phyloP scores from a whole-genome alignment of 2,329 filamentous ascomycete genomes.

The Cladosporium cucumerinum region DNA sequence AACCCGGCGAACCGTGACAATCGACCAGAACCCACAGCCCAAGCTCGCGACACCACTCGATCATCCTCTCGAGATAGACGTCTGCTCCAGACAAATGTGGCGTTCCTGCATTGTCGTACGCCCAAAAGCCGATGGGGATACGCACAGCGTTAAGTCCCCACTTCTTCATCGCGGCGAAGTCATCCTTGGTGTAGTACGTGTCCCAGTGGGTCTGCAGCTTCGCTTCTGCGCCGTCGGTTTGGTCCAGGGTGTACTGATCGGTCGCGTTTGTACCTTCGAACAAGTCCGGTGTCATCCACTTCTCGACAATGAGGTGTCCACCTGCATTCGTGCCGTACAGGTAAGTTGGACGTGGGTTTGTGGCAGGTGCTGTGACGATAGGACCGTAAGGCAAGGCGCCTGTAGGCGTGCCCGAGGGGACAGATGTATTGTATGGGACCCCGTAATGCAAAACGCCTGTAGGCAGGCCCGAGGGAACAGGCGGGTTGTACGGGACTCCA shows the following conservation, averaged over 20 bases:
- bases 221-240: conserved; percentile 29
- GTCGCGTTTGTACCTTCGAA: conserved; percentile 35
- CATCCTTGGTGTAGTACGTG: conserved; percentile 39
- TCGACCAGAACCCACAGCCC: conserved; percentile 51
- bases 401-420: not conserved
- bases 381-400: not conserved
- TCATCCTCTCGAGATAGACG: conserved; percentile 45
- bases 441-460: not conserved
- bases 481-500: not conserved
- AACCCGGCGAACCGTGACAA: conserved; percentile 49
- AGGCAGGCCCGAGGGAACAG: not conserved
- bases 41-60: conserved; percentile 47
- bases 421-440: not conserved
- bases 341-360: not conserved
- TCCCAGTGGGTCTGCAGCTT: conserved; percentile 37
- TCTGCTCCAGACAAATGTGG: conserved; percentile 48
- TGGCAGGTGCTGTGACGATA: not conserved
- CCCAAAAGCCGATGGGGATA: conserved; percentile 55
- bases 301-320: conserved; percentile 38
- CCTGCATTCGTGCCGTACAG: conserved; percentile 38
- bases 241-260: conserved; percentile 42
- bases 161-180: conserved; percentile 41
- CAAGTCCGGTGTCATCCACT: conserved; percentile 36
- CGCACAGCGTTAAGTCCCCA: conserved; percentile 43
- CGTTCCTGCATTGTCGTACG: conserved; percentile 42